Conservation (phyloP, 177 flowering plant species). For the Vitis hybrid region DNA sequence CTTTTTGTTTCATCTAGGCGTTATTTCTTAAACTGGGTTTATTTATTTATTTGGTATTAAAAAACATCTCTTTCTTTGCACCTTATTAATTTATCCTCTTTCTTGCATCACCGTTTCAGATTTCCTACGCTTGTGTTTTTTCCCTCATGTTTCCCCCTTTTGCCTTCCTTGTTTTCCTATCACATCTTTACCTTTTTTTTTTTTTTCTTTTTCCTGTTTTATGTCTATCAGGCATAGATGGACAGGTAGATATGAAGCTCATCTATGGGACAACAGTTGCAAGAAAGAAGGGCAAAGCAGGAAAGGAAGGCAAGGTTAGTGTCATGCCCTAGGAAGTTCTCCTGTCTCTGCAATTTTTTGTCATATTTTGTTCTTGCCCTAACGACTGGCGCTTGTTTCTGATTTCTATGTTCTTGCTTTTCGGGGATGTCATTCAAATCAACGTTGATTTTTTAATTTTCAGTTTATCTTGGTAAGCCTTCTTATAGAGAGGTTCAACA, state of each 20-base stretch:
- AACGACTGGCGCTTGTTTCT: slow-evolving; percentile 13
- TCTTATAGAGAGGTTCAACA: background rate
- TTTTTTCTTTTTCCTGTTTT: slow-evolving; percentile 1
- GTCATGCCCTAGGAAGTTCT: background rate
- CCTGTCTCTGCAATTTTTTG: background rate
- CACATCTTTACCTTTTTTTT: background rate
- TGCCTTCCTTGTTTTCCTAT: background rate
- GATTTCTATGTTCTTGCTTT: slow-evolving; percentile 30
- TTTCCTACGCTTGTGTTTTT: too few species aligned
- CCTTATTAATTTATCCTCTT: too few species aligned
- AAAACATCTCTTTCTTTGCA: too few species aligned
- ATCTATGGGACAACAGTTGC: slow-evolving; percentile 91
- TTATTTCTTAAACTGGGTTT: too few species aligned
- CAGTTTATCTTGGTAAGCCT: slow-evolving; percentile 75
- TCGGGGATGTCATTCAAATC: slow-evolving; percentile 22
- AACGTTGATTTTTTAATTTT: slow-evolving; percentile 18
- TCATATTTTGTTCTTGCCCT: slow-evolving; percentile 18
- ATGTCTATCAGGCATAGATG: slow-evolving; percentile 66
- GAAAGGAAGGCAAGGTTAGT: slow-evolving; percentile 87
- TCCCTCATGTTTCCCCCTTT: too few species aligned
- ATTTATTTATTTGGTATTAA: too few species aligned
- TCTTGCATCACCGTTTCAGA: too few species aligned
- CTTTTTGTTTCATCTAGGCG: background rate
- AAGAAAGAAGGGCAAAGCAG: slow-evolving; percentile 87
- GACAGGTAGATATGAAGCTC: slow-evolving; percentile 93